Evolutionary conservation across 495 filamentous ascomycete genomes (phyloP).

Genomic region (Annulohypoxylon bovei): DNA sequence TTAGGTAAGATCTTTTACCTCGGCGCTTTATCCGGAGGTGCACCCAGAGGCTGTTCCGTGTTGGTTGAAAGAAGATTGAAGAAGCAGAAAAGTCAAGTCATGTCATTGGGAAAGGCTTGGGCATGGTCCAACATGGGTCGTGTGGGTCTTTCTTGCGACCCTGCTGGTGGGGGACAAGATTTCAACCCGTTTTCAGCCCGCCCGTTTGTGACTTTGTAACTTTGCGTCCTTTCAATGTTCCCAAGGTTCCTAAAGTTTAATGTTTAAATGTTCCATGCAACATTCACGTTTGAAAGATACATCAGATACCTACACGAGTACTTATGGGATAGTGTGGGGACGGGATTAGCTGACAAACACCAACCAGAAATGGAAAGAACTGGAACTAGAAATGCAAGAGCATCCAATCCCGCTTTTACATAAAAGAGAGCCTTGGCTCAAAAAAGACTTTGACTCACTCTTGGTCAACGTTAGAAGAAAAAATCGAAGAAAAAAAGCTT

Average conservation of each 20-base stretch:
- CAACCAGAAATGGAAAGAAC: background rate
- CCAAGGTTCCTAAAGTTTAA: too few relatives aligned
- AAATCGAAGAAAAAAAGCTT: too few relatives aligned
- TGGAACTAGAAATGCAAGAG: background rate
- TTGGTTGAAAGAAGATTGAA: conserved; percentile 19
- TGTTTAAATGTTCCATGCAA: background rate
- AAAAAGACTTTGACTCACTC: background rate
- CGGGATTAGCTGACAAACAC: conserved; percentile 2
- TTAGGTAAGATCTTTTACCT: conserved; percentile 18
- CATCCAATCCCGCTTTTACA: background rate
- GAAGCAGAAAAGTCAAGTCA: background rate
- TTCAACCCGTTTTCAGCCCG: conserved; percentile 7
- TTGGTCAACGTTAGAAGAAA: background rate
- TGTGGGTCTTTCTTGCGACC: background rate
- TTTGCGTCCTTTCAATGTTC: background rate
- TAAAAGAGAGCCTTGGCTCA: background rate
- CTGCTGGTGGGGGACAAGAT: conserved; percentile 4
- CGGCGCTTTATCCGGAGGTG: conserved; percentile 40
- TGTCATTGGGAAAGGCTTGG: conserved; percentile 4
- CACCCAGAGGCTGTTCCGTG: conserved; percentile 31
- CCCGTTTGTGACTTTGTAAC: background rate
- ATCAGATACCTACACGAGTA: background rate
- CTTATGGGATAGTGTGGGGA: background rate
- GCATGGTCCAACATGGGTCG: background rate
- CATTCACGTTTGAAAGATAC: background rate